Evolutionary conservation across 1,139 yeast species (phyloP).

Genomic region (Taphrina populina): DNA sequence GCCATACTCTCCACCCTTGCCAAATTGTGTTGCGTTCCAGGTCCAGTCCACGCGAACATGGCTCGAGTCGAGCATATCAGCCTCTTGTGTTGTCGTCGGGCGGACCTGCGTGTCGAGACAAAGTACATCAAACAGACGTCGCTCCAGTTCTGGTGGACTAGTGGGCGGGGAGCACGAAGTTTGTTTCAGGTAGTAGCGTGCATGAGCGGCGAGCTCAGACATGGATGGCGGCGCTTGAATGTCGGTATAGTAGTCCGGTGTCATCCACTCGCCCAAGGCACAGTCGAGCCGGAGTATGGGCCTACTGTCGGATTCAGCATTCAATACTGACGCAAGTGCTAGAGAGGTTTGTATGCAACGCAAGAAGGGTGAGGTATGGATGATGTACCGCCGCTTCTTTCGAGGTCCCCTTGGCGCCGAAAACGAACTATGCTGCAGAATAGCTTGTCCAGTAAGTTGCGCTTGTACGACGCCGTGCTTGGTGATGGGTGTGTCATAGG

Average conservation of each 20-base stretch:
- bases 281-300: conserved; percentile 43
- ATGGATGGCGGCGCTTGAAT: conserved; percentile 46
- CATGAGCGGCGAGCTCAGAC: conserved; percentile 42
- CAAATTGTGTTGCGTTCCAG: conserved; percentile 45
- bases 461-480: conserved; percentile 44
- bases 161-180: conserved; percentile 28
- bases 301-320: background rate
- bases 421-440: conserved; percentile 17
- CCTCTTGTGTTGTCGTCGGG: conserved; percentile 7
- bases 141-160: conserved; percentile 2
- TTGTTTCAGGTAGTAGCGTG: conserved; percentile 40
- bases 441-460: conserved; percentile 37
- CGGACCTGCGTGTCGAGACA: background rate
- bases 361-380: conserved; percentile 48
- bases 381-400: conserved; percentile 36
- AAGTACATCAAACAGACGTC: background rate
- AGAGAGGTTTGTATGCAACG: conserved; percentile 48
- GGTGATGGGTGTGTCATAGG: conserved; percentile 47
- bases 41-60: conserved; percentile 38
- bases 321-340: conserved; percentile 40
- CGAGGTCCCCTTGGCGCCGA: background rate
- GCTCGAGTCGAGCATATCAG: background rate
- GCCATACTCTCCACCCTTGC: conserved; percentile 46
- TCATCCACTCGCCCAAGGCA: conserved; percentile 49
- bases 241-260: conserved; percentile 46